Evolutionary conservation across 441 rosid genomes (phyloP), one percentile per base, ranked within the genome.

Genomic region (Pelargonium cotyledonis): DNA sequence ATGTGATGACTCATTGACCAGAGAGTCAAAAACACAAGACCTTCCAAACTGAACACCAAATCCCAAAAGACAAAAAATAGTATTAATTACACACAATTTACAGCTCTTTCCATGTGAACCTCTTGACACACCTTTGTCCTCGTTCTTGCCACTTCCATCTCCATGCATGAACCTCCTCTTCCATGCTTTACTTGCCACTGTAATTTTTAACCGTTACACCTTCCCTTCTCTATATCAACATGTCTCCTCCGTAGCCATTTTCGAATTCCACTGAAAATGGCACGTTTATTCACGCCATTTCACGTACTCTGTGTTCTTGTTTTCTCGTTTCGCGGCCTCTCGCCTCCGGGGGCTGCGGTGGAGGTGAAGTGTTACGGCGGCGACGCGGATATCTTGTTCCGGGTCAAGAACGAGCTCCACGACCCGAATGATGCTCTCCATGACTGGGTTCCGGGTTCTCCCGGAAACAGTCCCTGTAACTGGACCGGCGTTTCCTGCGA

Each of bases 61-160:
- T 29, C 21, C 5, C 47, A 43, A 43, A 43, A 43, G 35, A 31
- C 3, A 4, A 43, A 10, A 43, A 4, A 43, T 43, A 7, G 47
- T 43, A 43, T 43, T 43, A 43, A 43, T 43, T 7, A 10, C 47
- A 43, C 8, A 43, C 47, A 7, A 43, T 21, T 6, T 49, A 12
- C 72, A 16, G 68, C 15, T 16, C 70, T 69, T 76, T 72, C 41
- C 84, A 74, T 62, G 82, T 65, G 79, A 76, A 40, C 35, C 29
- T 18, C 35, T 57, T 23, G 21, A 61, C 29, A 35, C 43, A 49
- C 67, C 55, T 66, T 44, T 70, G 47, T 8, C 53, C 73, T 68
- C 75, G 65, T 65, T 5, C 18, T 8, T 47, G 3, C 47, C 73
- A 51, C 69, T 10, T 43, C 11, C 73, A 7, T 68, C 51, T 55